Percentiles rank a stretch among this genome's conserved stretches.
phyloP scores from a whole-genome alignment of 2,329 filamentous ascomycete species.

The Chrysoporthe austroafricana region DNA sequence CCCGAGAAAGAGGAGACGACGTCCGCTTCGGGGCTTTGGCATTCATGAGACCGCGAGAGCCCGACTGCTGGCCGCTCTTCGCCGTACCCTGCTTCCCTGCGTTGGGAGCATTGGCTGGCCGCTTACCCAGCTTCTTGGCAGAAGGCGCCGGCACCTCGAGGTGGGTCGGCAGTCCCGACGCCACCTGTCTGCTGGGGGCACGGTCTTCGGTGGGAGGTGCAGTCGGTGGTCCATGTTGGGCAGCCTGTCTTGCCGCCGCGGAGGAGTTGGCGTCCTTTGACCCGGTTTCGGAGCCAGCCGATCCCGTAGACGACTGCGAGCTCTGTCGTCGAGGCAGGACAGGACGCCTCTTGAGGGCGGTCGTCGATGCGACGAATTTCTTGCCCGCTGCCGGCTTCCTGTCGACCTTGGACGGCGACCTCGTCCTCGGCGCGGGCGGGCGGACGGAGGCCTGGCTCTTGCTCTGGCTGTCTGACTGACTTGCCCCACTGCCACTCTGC shows the following conservation, averaged over 20 bases:
- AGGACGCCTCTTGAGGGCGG: conserved; percentile 50
- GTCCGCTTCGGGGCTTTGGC: conserved; percentile 1
- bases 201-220: conserved; percentile 25
- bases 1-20: neutral
- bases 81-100: conserved; percentile 8
- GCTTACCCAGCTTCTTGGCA: conserved; percentile 55
- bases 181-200: conserved; percentile 15
- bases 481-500: conserved; percentile 12
- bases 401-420: conserved; percentile 36
- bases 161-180: conserved; percentile 20
- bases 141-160: conserved; percentile 36
- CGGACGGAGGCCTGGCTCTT: conserved; percentile 31
- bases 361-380: conserved; percentile 49
- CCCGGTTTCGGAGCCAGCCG: conserved; percentile 35
- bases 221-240: conserved; percentile 8
- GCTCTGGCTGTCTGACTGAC: conserved; percentile 27
- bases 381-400: conserved; percentile 37
- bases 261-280: conserved; percentile 39
- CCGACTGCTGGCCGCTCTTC: conserved; percentile 14
- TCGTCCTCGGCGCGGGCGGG: conserved; percentile 29
- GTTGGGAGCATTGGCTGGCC: conserved; percentile 38
- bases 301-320: conserved; percentile 49
- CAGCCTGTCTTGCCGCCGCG: conserved; percentile 1
- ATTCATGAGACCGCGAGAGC: neutral
- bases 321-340: conserved; percentile 50